Evolutionary conservation across 2,329 filamentous ascomycete genomes (phyloP).

Genomic region (Alternaria ethzedia): DNA sequence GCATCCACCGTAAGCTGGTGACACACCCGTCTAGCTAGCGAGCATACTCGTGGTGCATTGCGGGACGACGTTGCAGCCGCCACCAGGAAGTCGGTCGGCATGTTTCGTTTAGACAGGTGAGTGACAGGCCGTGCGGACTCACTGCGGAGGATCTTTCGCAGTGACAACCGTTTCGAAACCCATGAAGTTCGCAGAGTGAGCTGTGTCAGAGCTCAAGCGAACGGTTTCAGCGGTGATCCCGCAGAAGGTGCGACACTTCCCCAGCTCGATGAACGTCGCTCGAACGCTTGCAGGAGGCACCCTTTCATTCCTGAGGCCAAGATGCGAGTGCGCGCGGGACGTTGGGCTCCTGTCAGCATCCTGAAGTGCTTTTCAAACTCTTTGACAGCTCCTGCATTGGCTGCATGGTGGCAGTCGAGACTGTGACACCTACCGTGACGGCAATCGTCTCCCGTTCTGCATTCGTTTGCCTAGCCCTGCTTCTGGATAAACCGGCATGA

Average conservation of each 20-base stretch:
- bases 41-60: conserved; percentile 6
- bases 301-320: conserved; percentile 1
- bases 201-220: conserved; percentile 21
- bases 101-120: conserved; percentile 13
- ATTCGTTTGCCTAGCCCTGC: conserved; percentile 1
- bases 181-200: conserved; percentile 8
- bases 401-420: conserved; percentile 13
- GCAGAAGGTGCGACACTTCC: conserved; percentile 9
- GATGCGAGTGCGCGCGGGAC: neutral
- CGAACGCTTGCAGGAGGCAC: conserved; percentile 14
- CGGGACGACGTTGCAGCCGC: conserved; percentile 1
- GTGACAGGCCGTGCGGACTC: neutral
- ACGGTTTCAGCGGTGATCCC: conserved; percentile 18
- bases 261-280: conserved; percentile 1
- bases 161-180: conserved; percentile 19
- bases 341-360: conserved; percentile 15
- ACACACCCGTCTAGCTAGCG: conserved; percentile 3
- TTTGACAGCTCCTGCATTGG: conserved; percentile 10
- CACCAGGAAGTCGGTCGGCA: neutral
- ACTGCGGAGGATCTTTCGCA: neutral
- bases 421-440: conserved; percentile 18
- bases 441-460: neutral
- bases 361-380: conserved; percentile 21
- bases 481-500: neutral
- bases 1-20: conserved; percentile 5